Conservation (phyloP, 2,329 filamentous ascomycete species). For the Aspergillus fructus region DNA sequence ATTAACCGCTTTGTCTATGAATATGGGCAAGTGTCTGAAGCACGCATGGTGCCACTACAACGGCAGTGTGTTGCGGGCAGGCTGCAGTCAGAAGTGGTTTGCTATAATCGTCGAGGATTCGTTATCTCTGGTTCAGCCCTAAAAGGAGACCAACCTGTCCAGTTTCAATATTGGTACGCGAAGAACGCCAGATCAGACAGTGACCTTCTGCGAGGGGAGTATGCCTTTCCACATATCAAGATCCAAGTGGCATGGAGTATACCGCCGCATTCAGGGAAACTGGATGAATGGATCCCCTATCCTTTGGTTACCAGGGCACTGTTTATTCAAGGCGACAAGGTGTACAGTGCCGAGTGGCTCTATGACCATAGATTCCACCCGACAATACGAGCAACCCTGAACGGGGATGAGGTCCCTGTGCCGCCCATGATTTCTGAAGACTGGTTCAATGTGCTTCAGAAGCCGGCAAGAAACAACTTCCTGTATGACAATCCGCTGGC, state of each 20-base stretch:
- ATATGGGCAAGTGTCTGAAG: slow-evolving; percentile 19
- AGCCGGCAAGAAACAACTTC: slow-evolving; percentile 43
- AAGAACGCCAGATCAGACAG: slow-evolving; percentile 54
- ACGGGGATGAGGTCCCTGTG: slow-evolving; percentile 50
- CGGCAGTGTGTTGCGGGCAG: slow-evolving; percentile 48
- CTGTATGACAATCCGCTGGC: slow-evolving; percentile 53
- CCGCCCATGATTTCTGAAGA: slow-evolving; percentile 54
- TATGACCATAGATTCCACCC: slow-evolving; percentile 51
- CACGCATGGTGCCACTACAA: slow-evolving; percentile 40
- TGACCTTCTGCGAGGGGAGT: slow-evolving; percentile 55
- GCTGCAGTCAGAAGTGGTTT: slow-evolving; percentile 46
- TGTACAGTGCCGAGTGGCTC: slow-evolving; percentile 50
- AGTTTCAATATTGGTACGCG: slow-evolving; percentile 55
- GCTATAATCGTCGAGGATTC: slow-evolving; percentile 53
- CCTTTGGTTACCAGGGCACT: slow-evolving; percentile 53
- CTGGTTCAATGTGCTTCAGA: slow-evolving; percentile 42
- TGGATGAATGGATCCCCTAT: slow-evolving; percentile 55
- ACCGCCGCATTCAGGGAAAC: slow-evolving; percentile 43
- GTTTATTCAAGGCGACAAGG: slow-evolving; percentile 51
- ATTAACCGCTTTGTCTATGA: slow-evolving; percentile 51
- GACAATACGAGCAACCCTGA: slow-evolving; percentile 47
- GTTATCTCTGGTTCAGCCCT: slow-evolving; percentile 53
- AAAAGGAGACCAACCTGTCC: slow-evolving; percentile 49
- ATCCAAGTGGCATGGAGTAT: slow-evolving; percentile 56
- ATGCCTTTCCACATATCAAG: slow-evolving; percentile 51